Evolutionary conservation across 208 protist genomes (phyloP).

Genomic region (Trypanosoma caninum): DNA sequence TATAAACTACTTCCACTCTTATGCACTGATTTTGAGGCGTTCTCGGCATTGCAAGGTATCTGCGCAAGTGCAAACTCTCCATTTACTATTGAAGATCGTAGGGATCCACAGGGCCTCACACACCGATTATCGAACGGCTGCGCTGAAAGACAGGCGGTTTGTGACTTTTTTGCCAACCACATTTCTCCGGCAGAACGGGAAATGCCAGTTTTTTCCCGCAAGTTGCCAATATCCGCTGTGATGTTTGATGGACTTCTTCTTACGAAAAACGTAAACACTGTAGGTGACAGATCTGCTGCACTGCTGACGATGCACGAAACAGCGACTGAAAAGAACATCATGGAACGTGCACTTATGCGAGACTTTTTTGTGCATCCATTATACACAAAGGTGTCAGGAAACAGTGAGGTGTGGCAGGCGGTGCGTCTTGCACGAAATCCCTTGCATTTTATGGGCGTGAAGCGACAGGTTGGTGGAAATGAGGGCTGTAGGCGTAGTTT

Average conservation of each 20-base stretch:
- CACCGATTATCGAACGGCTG: constrained; percentile 47
- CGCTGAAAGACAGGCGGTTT: constrained; percentile 38
- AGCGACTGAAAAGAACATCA: constrained; percentile 35
- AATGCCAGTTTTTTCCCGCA: constrained; percentile 40
- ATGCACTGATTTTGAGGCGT: constrained; percentile 55
- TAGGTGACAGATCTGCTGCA: constrained; percentile 23
- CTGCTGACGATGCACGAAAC: constrained; percentile 56
- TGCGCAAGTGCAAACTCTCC: constrained; percentile 50
- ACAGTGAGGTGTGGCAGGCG: constrained; percentile 17
- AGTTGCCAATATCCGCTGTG: constrained; percentile 49
- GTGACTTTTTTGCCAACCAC: constrained; percentile 59
- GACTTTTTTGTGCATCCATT: constrained; percentile 53
- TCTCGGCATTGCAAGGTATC: constrained; percentile 63
- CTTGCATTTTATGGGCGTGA: constrained; percentile 67
- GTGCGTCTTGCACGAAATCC: constrained; percentile 28
- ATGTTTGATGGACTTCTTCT: constrained; percentile 62
- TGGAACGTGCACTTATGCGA: constrained; percentile 50
- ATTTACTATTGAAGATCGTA: constrained; percentile 61
- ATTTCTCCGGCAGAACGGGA: constrained; percentile 35
- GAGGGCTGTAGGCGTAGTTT: constrained; percentile 10
- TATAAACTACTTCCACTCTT: constrained; percentile 82
- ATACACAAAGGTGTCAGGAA: constrained; percentile 35
- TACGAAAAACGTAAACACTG: constrained; percentile 1
- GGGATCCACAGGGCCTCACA: constrained; percentile 48
- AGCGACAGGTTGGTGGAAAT: constrained; percentile 20